Conservation (phyloP, 192 early-diverging fungal species). For the Backusella tarrabulga region DNA sequence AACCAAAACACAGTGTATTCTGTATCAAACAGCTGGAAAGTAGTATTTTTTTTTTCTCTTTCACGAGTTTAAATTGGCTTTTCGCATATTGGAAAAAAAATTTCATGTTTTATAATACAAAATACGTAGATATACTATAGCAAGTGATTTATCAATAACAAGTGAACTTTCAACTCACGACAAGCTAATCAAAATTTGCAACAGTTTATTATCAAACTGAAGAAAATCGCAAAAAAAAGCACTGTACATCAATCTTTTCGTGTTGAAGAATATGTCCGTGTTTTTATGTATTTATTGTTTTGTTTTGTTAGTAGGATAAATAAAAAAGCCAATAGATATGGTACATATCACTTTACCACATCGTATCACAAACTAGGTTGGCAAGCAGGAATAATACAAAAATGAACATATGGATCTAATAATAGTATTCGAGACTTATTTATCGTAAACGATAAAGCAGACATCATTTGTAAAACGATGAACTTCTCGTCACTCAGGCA, state of each 20-base stretch:
- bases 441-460: neutral
- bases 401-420: neutral
- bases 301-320: neutral
- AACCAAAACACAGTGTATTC: too few relatives aligned
- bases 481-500: neutral
- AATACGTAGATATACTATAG: too few relatives aligned
- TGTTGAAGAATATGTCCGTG: neutral
- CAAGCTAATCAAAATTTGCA: too few relatives aligned
- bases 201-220: too few relatives aligned
- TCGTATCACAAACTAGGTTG: neutral
- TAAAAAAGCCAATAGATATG: neutral
- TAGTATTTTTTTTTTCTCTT: too few relatives aligned
- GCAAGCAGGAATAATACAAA: neutral
- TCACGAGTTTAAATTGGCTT: too few relatives aligned
- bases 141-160: too few relatives aligned
- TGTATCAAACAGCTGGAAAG: too few relatives aligned
- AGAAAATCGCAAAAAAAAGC: too few relatives aligned
- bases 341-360: neutral
- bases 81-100: too few relatives aligned
- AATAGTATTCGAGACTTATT: neutral
- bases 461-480: neutral
- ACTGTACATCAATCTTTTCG: neutral
- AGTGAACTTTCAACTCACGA: too few relatives aligned
- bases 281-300: neutral
- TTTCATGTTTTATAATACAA: too few relatives aligned